Conservation (phyloP, 768 basidiomycete genomes). For the Hebeloma cylindrosporum region DNA sequence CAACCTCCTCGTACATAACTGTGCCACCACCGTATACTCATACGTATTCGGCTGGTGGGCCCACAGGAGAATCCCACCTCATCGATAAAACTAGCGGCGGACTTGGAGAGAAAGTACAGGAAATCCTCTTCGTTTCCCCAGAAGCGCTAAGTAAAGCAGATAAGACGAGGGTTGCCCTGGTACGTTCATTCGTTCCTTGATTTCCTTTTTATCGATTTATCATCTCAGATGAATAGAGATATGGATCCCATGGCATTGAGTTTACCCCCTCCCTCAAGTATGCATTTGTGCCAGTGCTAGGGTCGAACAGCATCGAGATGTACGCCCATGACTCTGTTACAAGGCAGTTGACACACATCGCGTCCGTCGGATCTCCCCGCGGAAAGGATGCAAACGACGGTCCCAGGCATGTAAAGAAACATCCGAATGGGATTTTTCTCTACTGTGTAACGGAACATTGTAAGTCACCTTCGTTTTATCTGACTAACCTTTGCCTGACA, state of each 20-base stretch:
- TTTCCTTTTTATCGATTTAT: not conserved
- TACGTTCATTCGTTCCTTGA: conserved; percentile 21
- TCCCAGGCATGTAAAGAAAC: conserved; percentile 52
- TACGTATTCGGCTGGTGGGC: conserved; percentile 51
- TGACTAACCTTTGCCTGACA: not conserved
- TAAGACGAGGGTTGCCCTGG: conserved; percentile 50
- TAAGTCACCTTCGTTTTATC: conserved; percentile 23
- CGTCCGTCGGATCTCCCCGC: conserved; percentile 40
- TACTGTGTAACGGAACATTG: conserved; percentile 57
- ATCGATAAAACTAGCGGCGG: conserved; percentile 37
- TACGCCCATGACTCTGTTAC: conserved; percentile 35
- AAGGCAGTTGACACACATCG: conserved; percentile 37
- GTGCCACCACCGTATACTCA: conserved; percentile 48
- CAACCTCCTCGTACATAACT: conserved; percentile 53
- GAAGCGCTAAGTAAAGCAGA: conserved; percentile 44
- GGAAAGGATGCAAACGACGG: conserved; percentile 40
- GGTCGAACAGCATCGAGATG: conserved; percentile 48
- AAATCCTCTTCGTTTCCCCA: conserved; percentile 46
- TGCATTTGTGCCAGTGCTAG: conserved; percentile 52
- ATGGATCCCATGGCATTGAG: conserved; percentile 54
- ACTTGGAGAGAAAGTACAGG: conserved; percentile 44
- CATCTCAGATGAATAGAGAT: conserved; percentile 32
- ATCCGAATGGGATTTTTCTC: conserved; percentile 49
- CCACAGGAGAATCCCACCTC: conserved; percentile 48
- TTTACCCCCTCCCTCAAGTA: conserved; percentile 35